phyloP scores from a whole-genome alignment of 2,329 filamentous ascomycete species.

The Juglanconis sp. region DNA sequence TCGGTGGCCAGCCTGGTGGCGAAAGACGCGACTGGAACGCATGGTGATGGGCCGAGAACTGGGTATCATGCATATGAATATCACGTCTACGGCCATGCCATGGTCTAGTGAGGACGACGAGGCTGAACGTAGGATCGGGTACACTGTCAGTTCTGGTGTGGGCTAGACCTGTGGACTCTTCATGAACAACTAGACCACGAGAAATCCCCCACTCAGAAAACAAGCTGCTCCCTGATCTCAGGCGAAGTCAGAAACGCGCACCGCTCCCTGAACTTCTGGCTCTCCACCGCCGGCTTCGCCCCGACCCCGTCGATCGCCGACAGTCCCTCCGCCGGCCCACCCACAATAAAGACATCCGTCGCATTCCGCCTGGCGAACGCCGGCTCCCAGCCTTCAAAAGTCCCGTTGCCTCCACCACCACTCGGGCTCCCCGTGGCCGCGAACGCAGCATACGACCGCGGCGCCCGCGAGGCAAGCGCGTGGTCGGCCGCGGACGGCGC shows the following conservation, averaged over 20 bases:
- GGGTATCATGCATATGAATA: no score
- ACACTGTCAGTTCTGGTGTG: no score
- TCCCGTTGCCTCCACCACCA: constrained; percentile 26
- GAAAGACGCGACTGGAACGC: no score
- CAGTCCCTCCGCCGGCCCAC: constrained; percentile 40
- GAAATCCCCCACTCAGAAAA: no score
- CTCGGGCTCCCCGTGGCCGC: constrained; percentile 35
- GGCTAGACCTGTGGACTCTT: no score
- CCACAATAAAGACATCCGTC: constrained; percentile 39
- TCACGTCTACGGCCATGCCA: no score
- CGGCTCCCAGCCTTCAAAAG: constrained; percentile 38
- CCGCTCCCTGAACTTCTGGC: constrained; percentile 42
- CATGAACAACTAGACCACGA: no score
- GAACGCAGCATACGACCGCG: constrained; percentile 47
- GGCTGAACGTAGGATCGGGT: no score
- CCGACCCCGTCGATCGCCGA: constrained; percentile 35
- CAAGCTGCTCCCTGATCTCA: no score
- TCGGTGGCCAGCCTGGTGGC: no score
- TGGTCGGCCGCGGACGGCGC: constrained; percentile 37
- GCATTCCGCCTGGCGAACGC: constrained; percentile 30
- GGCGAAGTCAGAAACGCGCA: constrained; percentile 41
- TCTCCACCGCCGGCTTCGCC: constrained; percentile 32
- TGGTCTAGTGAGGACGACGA: no score
- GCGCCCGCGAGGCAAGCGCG: constrained; percentile 35
- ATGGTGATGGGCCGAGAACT: no score